Conservation (phyloP, 805 yeast genomes). For the Kregervanrija fluxuum region DNA sequence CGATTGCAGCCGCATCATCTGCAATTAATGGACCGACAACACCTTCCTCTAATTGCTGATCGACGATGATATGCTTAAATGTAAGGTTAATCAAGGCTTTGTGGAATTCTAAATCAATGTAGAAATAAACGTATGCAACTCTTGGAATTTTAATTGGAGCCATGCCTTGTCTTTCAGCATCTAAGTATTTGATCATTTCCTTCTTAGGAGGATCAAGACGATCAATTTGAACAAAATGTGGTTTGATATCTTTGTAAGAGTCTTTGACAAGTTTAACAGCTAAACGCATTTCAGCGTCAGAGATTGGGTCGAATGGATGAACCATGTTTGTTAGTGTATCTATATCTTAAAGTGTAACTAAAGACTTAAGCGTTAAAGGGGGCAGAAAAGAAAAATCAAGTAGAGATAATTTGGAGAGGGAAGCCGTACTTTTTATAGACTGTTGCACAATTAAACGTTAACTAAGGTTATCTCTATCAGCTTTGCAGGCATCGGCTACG, state of each 20-base stretch:
- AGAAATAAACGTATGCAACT: slow-evolving; percentile 62
- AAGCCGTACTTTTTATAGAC: background rate
- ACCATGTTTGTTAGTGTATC: slow-evolving; percentile 4
- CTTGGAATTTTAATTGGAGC: slow-evolving; percentile 57
- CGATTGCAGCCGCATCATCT: slow-evolving; percentile 52
- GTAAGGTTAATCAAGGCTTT: slow-evolving; percentile 68
- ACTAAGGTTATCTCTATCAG: background rate
- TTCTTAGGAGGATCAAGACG: slow-evolving; percentile 74
- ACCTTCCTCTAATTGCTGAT: slow-evolving; percentile 49
- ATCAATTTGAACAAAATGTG: slow-evolving; percentile 62
- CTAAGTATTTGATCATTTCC: slow-evolving; percentile 58
- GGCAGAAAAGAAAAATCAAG: too few species aligned
- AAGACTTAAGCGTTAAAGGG: background rate
- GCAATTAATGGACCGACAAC: slow-evolving; percentile 66
- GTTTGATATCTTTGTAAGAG: slow-evolving; percentile 43
- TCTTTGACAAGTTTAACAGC: slow-evolving; percentile 58
- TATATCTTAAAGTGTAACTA: background rate
- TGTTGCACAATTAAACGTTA: background rate
- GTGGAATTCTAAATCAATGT: slow-evolving; percentile 45
- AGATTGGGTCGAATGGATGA: slow-evolving; percentile 31
- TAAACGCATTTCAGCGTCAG: slow-evolving; percentile 50
- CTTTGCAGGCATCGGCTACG: background rate
- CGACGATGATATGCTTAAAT: slow-evolving; percentile 53
- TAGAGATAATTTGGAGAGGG: too few species aligned
- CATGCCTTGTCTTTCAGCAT: slow-evolving; percentile 53